Percentiles rank a stretch among this genome's conserved stretches.
Conservation (phyloP, 768 basidiomycete species). For the Thelephora ganbajun region DNA sequence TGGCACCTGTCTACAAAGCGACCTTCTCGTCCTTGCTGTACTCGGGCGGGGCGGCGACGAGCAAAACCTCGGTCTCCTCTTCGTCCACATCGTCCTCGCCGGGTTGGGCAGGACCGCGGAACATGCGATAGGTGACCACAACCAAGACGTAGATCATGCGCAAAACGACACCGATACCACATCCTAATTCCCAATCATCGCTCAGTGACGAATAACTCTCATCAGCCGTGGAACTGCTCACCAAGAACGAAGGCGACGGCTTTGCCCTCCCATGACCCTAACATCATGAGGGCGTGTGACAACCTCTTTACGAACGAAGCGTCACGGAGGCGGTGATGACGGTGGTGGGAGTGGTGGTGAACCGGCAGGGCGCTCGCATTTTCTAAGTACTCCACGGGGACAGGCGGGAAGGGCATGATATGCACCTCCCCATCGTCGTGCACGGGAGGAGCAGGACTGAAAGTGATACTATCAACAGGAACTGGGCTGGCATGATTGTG, state of each 20-base stretch:
- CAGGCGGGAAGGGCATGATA: constrained; percentile 10
- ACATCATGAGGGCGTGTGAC: constrained; percentile 47
- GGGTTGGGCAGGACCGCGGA: constrained; percentile 25
- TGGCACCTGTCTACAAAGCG: background rate
- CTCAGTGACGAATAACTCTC: background rate
- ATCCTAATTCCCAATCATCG: constrained; percentile 30
- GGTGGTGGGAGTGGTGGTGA: constrained; percentile 15
- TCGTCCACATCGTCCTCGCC: constrained; percentile 26
- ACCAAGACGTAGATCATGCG: constrained; percentile 69
- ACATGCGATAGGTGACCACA: constrained; percentile 43
- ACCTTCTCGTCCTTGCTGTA: constrained; percentile 27
- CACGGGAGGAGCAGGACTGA: constrained; percentile 1
- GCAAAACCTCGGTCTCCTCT: constrained; percentile 31
- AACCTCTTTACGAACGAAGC: constrained; percentile 43
- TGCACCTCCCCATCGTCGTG: constrained; percentile 5
- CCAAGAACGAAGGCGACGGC: constrained; percentile 76
- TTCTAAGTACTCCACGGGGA: constrained; percentile 1
- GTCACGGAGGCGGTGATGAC: constrained; percentile 10
- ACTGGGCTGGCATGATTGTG: constrained; percentile 1
- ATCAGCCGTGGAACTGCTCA: constrained; percentile 19
- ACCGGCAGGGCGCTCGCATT: background rate
- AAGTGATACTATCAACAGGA: too few species aligned
- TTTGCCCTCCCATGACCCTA: constrained; percentile 76
- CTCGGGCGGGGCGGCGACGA: constrained; percentile 34
- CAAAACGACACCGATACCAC: constrained; percentile 69